Evolutionary conservation across 495 filamentous ascomycete genomes (phyloP).

Genomic region (Tuber calosporum): DNA sequence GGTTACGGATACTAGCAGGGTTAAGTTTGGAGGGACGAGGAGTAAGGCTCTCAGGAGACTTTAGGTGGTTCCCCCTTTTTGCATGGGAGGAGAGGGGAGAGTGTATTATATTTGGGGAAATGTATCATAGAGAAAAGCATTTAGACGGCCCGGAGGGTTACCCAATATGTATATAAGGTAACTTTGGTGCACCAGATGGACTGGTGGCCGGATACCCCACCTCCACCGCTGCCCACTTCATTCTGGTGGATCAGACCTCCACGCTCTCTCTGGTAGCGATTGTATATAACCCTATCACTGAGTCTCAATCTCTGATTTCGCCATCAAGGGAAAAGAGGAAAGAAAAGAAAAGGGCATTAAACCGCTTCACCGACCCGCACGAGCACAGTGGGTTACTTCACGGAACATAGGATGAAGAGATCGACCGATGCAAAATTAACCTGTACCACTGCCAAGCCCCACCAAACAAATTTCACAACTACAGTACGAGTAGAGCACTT

Average conservation of each 20-base stretch:
- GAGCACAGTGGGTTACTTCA: neutral
- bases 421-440: neutral
- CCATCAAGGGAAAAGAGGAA: neutral
- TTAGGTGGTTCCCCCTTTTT: slow-evolving; percentile 47
- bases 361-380: neutral
- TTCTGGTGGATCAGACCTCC: neutral
- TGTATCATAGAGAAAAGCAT: neutral
- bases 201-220: neutral
- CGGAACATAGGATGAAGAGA: neutral
- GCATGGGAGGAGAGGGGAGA: neutral
- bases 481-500: no score
- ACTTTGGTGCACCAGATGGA: neutral
- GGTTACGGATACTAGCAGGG: slow-evolving; percentile 72
- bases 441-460: neutral
- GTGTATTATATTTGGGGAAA: slow-evolving; percentile 21
- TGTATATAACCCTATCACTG: neutral
- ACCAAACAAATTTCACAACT: neutral
- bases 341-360: neutral
- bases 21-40: slow-evolving; percentile 95
- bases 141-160: neutral
- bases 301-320: neutral
- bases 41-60: slow-evolving; percentile 73
- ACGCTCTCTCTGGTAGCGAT: neutral
- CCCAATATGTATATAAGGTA: neutral
- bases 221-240: neutral